Percentiles rank a stretch among this genome's conserved stretches.
phyloP scores from a whole-genome alignment of 192 early-diverging fungal species.

The Backusella morwellensis region DNA sequence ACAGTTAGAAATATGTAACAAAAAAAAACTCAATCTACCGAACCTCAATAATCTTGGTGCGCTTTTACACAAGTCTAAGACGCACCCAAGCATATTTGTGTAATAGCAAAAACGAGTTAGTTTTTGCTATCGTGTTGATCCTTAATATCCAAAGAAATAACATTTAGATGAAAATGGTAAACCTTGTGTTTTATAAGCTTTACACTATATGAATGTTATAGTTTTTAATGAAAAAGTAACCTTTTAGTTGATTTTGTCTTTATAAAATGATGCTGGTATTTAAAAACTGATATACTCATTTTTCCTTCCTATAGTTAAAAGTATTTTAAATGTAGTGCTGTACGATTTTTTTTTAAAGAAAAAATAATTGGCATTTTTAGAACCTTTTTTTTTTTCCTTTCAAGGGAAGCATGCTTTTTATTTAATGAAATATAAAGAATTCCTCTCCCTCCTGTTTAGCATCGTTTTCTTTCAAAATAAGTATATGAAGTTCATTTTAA shows the following conservation, averaged over 20 bases:
- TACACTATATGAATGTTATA: no score
- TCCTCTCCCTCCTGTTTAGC: background rate
- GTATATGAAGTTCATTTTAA: background rate
- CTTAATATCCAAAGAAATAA: background rate
- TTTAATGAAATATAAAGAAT: background rate
- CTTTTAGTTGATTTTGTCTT: background rate
- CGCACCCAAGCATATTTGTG: background rate
- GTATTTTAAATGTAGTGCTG: background rate
- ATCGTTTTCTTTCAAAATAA: background rate
- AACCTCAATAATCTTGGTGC: background rate
- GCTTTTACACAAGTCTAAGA: background rate
- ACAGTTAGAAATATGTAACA: background rate
- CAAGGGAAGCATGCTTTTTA: background rate
- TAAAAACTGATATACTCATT: background rate
- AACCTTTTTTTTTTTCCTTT: background rate
- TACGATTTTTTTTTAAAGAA: background rate
- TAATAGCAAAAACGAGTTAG: background rate
- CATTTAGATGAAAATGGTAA: background rate
- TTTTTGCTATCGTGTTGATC: background rate
- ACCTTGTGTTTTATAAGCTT: background rate
- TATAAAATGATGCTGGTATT: background rate
- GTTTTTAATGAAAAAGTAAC: background rate
- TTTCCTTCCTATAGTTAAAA: background rate
- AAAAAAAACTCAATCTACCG: no score
- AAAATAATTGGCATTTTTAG: background rate